These are phyloP conservation scores for Gaertneriomyces sp. DNA, from an alignment of 192 early-diverging fungal genomes.

Conservation along the genomic window DNA sequence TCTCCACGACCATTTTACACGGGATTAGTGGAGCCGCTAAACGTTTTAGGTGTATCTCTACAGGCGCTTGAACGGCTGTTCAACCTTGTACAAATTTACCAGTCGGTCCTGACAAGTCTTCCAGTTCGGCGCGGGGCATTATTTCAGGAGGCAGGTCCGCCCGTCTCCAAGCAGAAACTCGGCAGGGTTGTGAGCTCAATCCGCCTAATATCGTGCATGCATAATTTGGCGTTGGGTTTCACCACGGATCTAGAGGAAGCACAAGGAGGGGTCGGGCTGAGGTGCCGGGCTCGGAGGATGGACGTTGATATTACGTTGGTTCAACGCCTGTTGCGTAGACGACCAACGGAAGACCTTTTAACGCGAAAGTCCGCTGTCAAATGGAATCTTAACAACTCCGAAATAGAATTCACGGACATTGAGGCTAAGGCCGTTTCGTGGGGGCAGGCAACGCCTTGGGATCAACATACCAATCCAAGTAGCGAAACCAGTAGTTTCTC, in stretches of 20 bases:
- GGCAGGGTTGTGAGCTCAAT: slow-evolving; percentile 37
- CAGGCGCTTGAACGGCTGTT: slow-evolving; percentile 32
- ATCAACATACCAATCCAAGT: not conserved
- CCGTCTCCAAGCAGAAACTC: slow-evolving; percentile 46
- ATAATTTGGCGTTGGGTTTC: slow-evolving; percentile 46
- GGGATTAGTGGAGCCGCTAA: slow-evolving; percentile 24
- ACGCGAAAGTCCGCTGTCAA: slow-evolving; percentile 30
- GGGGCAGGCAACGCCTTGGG: slow-evolving; percentile 1
- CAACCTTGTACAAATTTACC: slow-evolving; percentile 42
- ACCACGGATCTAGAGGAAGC: slow-evolving; percentile 38
- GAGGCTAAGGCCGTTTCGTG: slow-evolving; percentile 42
- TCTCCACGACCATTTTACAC: slow-evolving; percentile 37
- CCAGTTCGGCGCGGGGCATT: slow-evolving; percentile 43
- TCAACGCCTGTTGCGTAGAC: slow-evolving; percentile 27
- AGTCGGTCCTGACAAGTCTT: slow-evolving; percentile 49
- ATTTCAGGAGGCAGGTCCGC: slow-evolving; percentile 25
- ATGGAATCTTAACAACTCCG: slow-evolving; percentile 28
- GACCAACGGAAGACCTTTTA: slow-evolving; percentile 16
- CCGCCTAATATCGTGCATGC: slow-evolving; percentile 33
- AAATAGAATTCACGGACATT: slow-evolving; percentile 41
- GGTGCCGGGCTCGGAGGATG: slow-evolving; percentile 42
- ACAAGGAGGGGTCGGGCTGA: slow-evolving; percentile 43
- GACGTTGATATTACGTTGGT: slow-evolving; percentile 39
- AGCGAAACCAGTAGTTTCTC: not conserved
- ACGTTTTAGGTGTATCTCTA: slow-evolving; percentile 37